phyloP scores from a whole-genome alignment of 2,329 filamentous ascomycete species.

The Podosphaera leucotricha region DNA sequence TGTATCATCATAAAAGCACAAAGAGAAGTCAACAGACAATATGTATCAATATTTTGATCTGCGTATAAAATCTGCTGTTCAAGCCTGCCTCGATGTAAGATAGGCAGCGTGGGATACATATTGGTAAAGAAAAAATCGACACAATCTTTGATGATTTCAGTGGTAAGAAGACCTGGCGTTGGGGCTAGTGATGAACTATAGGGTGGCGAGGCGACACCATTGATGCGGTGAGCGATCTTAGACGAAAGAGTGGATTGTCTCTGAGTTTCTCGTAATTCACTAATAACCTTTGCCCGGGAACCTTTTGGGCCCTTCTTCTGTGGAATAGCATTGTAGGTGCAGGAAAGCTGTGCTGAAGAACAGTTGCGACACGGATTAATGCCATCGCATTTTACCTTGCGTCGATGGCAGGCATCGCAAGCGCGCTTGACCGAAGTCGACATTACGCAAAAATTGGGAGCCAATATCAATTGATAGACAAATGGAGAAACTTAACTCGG shows the following conservation, averaged over 20 bases:
- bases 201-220: conserved; percentile 27
- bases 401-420: conserved; percentile 50
- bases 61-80: conserved; percentile 35
- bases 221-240: conserved; percentile 35
- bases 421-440: conserved; percentile 26
- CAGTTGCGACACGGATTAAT: conserved; percentile 50
- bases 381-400: conserved; percentile 53
- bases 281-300: conserved; percentile 51
- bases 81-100: conserved; percentile 32
- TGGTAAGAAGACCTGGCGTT: conserved; percentile 34
- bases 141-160: conserved; percentile 40
- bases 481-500: not conserved
- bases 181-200: conserved; percentile 26
- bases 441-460: conserved; percentile 3
- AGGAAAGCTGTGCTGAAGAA: conserved; percentile 38
- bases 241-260: conserved; percentile 38
- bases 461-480: not conserved
- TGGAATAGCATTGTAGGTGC: conserved; percentile 52
- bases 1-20: conserved; percentile 47
- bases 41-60: conserved; percentile 37
- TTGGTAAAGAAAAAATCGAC: conserved; percentile 45
- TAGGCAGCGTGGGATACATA: conserved; percentile 39
- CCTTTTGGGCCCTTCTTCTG: conserved; percentile 60
- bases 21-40: conserved; percentile 39
- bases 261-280: conserved; percentile 45